These are phyloP conservation scores for Leccinum ponderosum DNA, from an alignment of 1,284 basidiomycete genomes.

Conservation along the genomic window DNA sequence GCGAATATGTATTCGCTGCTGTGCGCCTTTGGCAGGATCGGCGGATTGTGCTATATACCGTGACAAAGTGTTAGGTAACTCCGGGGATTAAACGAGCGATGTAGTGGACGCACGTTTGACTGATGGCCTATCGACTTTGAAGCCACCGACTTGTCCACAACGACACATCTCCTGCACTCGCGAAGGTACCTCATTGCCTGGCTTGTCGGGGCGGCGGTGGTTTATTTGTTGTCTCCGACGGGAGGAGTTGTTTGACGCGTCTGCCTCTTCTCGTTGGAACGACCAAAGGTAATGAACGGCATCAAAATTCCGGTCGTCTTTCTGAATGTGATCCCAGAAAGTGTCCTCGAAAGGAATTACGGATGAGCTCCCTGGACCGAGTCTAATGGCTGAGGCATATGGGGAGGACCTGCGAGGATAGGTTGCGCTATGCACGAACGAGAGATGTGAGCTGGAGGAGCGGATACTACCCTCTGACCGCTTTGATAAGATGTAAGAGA, in stretches of 20 bases:
- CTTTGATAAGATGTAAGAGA: slow-evolving; percentile 44
- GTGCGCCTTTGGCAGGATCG: slow-evolving; percentile 56
- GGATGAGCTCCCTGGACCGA: slow-evolving; percentile 49
- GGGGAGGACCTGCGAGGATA: slow-evolving; percentile 15
- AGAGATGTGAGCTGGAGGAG: slow-evolving; percentile 37
- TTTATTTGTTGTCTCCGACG: slow-evolving; percentile 20
- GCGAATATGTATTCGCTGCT: slow-evolving; percentile 65
- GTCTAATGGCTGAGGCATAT: slow-evolving; percentile 26
- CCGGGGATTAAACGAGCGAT: neutral
- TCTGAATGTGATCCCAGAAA: slow-evolving; percentile 53
- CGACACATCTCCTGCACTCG: slow-evolving; percentile 67
- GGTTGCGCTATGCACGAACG: slow-evolving; percentile 33
- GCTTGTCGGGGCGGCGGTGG: slow-evolving; percentile 23
- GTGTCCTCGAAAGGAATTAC: slow-evolving; percentile 57
- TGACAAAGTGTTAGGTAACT: neutral
- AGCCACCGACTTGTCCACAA: slow-evolving; percentile 63
- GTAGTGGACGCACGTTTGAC: slow-evolving; percentile 44
- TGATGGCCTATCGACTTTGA: slow-evolving; percentile 56
- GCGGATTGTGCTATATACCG: slow-evolving; percentile 34
- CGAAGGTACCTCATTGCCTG: slow-evolving; percentile 40
- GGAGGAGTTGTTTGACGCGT: slow-evolving; percentile 26
- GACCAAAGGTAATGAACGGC: slow-evolving; percentile 55
- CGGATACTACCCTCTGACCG: slow-evolving; percentile 32
- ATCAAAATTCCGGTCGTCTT: slow-evolving; percentile 50
- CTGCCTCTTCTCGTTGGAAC: slow-evolving; percentile 58